Evolutionary conservation across 805 yeast genomes (phyloP), one percentile per base, ranked within the genome.

Genomic region (Lachancea waltii): DNA sequence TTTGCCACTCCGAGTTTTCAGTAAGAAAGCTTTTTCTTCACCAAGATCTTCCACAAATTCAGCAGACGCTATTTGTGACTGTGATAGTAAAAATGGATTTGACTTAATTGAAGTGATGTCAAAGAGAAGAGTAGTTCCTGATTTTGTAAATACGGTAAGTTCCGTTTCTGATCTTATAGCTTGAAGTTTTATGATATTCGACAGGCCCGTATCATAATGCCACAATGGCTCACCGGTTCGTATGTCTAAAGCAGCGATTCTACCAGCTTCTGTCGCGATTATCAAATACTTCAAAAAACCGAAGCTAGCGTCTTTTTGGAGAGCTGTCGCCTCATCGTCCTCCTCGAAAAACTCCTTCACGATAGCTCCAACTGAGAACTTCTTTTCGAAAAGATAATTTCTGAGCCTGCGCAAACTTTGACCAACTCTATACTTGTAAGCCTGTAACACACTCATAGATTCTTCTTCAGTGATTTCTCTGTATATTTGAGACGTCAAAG

Each of bases 271-370:
- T 0, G 75, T 67, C 2, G 69, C 62, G 1, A 65, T 63, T 2
- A 74, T 53, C 19, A 75, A 43, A 4, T 54, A 51, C 41, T 75
- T 74, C 6, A 58, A 50, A 23, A 70, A 65, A 1, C 80, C 80
- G 58, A 75, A 75, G 20, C 58, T 64, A 5, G 49, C 28, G 26
- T 58, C 51, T 39, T 47, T 40, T 22, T 43, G 36, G 5, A 22
- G 18, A 16, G 31, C 21, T 8, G 46, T 26, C 7, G 34, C 45
- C 15, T 35, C 39, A 22, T 42, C 43, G 7, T 49, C 47, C 7
- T 50, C 56, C 6, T 48, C 37, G 9, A 40, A 30, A 2, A 42
- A 24, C 18, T 43, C 46, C n/a, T 41, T 37, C 13, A 42, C 31
- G 25, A 44, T 38, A 8, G 38, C 39, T 5, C 45, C 42, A 23